A percentile compares a stretch with the other conserved stretches of the same genome.
These are phyloP conservation scores for Lobosporangium transversale DNA, from an alignment of 192 early-diverging fungal genomes.

Conservation along the genomic window DNA sequence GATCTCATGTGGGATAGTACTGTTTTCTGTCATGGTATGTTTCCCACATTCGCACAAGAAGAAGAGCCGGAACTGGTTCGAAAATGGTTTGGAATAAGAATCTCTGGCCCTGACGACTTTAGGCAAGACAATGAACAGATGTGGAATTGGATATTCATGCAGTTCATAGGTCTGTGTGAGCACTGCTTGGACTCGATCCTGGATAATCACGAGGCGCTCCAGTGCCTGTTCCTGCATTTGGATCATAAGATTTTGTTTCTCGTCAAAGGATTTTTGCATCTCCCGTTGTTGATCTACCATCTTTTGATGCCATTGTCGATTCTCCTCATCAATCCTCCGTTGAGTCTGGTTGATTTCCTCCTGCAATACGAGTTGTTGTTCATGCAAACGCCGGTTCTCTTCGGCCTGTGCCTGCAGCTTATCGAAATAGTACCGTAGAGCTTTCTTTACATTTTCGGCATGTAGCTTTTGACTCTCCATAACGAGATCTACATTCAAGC, in stretches of 20 bases:
- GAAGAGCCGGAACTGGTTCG: constrained; percentile 12
- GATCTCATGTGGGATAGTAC: constrained; percentile 1
- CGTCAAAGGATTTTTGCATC: not conserved
- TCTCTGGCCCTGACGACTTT: not conserved
- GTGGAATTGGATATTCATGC: constrained; percentile 35
- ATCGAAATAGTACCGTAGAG: not conserved
- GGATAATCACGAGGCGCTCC: constrained; percentile 9
- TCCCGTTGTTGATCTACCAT: not conserved
- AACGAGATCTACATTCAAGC: too few relatives aligned
- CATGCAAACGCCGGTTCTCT: not conserved
- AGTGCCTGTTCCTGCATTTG: constrained; percentile 13
- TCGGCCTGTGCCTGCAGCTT: not conserved
- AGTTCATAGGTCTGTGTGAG: constrained; percentile 28
- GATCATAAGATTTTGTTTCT: constrained; percentile 4
- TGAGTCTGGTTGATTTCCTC: not conserved
- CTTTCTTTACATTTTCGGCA: not conserved
- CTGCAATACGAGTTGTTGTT: constrained; percentile 2
- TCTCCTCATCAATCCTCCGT: not conserved
- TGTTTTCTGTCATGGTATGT: constrained; percentile 8
- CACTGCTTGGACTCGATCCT: constrained; percentile 15
- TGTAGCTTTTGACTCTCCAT: too few relatives aligned
- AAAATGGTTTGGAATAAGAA: not conserved
- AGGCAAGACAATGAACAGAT: constrained; percentile 23
- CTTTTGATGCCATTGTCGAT: not conserved
- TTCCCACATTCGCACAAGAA: constrained; percentile 29